Base-by-base conservation (phyloP, 1,284 basidiomycete species). In the Leccinum colubrinum region DNA sequence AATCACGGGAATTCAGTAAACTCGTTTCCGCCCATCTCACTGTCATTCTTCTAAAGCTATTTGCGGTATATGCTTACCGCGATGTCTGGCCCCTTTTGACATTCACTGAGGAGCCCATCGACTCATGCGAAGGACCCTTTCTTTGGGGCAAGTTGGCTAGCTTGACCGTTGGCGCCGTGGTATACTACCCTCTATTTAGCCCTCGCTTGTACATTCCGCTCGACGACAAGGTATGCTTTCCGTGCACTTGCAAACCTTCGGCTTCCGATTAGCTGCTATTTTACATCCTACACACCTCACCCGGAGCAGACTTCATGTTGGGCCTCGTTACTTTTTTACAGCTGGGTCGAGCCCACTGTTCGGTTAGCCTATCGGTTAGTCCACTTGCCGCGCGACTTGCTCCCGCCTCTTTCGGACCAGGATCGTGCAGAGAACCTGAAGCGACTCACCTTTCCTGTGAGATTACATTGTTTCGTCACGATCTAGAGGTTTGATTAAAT, bases 81-180 rank as follows among this genome's bases (percentile, higher is more conserved):
- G 84, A 87, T 68, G 59, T 86, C 43, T 85, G 77, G 76, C 85
- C 86, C 1, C 67, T 85, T 9, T 70, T 79, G 15, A 86, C 84
- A 0, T 83, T 71, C 60, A 67, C 59, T 5, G 41, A 64, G 17
- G 53, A 46, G 17, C 72, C 74, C 20, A 35, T 60, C 27, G 74
- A 75, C 62, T 54, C 55, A 3, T 39, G 46, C 4, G 71, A 75
- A 61, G 70, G 72, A 2, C 33, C 41, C 20, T 30, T 76, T 6
- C 55, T 76, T 14, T 76, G 75, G 73, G 61, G 62, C 8, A 59
- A 59, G 11, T 46, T 60, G 58, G 58, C 11, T 48, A 15, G 12
- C 12, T 48, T 59, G 15, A 50, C 6, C 4, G 9, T 59, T 14
- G 41, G 58, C 43, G 58, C 58, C 6, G 57, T 48, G 3, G 5